Base-by-base conservation (phyloP, 495 filamentous ascomycete genomes). In the Neurospora discreta region DNA sequence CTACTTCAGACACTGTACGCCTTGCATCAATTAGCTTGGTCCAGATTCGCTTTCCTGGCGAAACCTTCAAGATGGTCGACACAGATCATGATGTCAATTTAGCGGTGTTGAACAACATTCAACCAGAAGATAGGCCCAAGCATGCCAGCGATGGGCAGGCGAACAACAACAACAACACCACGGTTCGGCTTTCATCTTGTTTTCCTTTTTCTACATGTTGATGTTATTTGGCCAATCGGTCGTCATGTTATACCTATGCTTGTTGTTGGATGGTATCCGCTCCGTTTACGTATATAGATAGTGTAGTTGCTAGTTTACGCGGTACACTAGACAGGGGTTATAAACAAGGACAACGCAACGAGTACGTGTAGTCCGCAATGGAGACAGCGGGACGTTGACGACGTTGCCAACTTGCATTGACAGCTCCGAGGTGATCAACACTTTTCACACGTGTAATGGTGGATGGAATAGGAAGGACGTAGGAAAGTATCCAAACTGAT, bases 321-420 rank as follows among this genome's bases (percentile, higher is more conserved):
- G 20, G 46, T 52, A n/a, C n/a, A n/a, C n/a, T n/a, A 26, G 20
- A 52, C 46, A 52, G 46, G 46, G 46, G 26, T 26, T 4, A 2
- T 26, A 26, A 52, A 52, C 46, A 52, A 52, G 46, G 46, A 52
- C 46, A 26, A 52, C 46, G 6, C 46, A 26, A 52, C 46, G 5
- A 26, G 20, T 52, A 52, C 46, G 5, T 15, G 20, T 52, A 52
- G 46, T 52, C 46, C 23, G 11, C 3, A 44, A 41, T 18, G 65
- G 13, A 58, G 38, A 67, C 70, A 65, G 11, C 11, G 11, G 68
- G 39, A 65, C 68, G 65, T 72, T 60, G 58, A 68, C 69, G 39
- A 44, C 46, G 40, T 74, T 71, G 71, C 73, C 75, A 73, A 73
- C 72, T 30, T 71, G 69, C 36, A 70, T 72, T 60, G 44, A 52